A percentile compares a stretch with the other conserved stretches of the same genome.
These are phyloP conservation scores for Blastocystis sp. DNA, from an alignment of 352 stramenopile genomes.

Conservation along the genomic window DNA sequence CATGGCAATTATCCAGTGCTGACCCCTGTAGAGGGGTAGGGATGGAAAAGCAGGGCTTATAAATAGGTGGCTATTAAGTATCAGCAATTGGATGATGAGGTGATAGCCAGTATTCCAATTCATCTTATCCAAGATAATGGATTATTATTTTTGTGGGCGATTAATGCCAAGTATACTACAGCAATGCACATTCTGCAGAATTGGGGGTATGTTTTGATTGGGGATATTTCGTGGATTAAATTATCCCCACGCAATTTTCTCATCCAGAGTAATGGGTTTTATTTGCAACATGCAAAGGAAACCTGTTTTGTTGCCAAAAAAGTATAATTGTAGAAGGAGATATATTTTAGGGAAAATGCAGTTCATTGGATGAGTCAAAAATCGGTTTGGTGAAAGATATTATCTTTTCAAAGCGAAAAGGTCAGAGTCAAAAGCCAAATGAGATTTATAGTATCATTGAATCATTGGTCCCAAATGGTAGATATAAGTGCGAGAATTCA, in stretches of 20 bases:
- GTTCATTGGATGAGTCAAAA: not conserved
- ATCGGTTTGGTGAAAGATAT: constrained; percentile 70
- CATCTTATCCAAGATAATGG: constrained; percentile 69
- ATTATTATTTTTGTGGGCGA: constrained; percentile 72
- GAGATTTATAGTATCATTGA: constrained; percentile 72
- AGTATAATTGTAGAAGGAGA: not conserved
- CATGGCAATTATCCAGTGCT: constrained; percentile 71
- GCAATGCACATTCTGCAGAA: constrained; percentile 70
- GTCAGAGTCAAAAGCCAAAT: constrained; percentile 71
- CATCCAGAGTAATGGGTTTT: constrained; percentile 71
- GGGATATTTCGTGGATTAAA: constrained; percentile 72
- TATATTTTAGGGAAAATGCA: not conserved
- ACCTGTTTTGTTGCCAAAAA: constrained; percentile 71
- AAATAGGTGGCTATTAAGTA: constrained; percentile 70
- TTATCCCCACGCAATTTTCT: constrained; percentile 69
- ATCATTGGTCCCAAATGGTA: constrained; percentile 34
- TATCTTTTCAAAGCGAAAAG: constrained; percentile 69
- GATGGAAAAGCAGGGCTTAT: not conserved
- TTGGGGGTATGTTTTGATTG: constrained; percentile 69
- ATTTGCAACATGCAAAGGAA: constrained; percentile 72
- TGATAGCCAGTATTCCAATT: constrained; percentile 70
- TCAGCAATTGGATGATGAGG: constrained; percentile 69
- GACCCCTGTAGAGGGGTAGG: constrained; percentile 70
- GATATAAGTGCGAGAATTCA: not conserved
- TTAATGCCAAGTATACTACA: constrained; percentile 71